Evolutionary conservation across 75 land plant species (phyloP).

Genomic region (Adiantum capillusveneris): DNA sequence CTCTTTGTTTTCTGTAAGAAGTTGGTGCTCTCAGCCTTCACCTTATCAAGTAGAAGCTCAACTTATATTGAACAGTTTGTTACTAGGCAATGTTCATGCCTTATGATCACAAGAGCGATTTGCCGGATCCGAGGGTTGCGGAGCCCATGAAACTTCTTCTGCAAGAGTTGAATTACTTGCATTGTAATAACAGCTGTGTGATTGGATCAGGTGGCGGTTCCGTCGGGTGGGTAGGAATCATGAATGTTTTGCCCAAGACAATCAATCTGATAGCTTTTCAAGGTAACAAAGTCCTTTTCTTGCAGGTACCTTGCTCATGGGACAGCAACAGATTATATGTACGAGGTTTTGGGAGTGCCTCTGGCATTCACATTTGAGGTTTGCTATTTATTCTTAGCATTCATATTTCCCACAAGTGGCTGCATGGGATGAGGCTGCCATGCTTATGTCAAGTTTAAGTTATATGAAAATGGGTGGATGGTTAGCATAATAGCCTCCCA

Average conservation of each 20-base stretch:
- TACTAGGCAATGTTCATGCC: conserved; percentile 95
- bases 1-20: too few species aligned
- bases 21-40: too few species aligned
- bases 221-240: conserved; percentile 62
- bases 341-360: conserved; percentile 65
- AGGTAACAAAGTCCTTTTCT: conserved; percentile 1
- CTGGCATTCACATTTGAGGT: conserved; percentile 94
- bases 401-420: conserved; percentile 9
- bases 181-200: conserved; percentile 65
- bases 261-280: not conserved
- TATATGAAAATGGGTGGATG: not conserved
- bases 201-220: conserved; percentile 98
- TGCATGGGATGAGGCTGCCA: too few species aligned
- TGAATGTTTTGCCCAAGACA: not conserved
- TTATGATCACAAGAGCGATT: conserved; percentile 75
- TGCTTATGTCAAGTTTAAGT: too few species aligned
- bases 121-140: conserved; percentile 51
- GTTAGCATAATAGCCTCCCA: not conserved
- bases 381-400: not conserved
- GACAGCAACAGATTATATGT: conserved; percentile 93
- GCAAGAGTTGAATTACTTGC: conserved; percentile 51
- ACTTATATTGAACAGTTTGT: too few species aligned
- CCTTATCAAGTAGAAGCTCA: too few species aligned
- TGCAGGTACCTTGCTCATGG: conserved; percentile 96
- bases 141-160: conserved; percentile 50